phyloP scores from a whole-genome alignment of 345 rosid genomes.

The Gossypium stocksii region DNA sequence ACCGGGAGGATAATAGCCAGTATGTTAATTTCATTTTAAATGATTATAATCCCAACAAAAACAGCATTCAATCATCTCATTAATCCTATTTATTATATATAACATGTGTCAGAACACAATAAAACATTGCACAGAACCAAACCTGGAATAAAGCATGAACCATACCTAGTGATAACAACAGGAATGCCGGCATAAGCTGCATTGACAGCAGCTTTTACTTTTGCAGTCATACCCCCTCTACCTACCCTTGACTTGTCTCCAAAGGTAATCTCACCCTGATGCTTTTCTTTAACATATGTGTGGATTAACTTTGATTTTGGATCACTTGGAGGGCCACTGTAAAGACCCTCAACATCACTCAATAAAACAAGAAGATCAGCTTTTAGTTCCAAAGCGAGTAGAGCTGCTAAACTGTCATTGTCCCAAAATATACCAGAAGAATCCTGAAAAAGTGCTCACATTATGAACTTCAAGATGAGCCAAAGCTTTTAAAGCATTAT shows the following conservation, averaged over 20 bases:
- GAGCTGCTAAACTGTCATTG: conserved; percentile 95
- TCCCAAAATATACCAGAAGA: conserved; percentile 99
- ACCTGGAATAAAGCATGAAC: conserved; percentile 4
- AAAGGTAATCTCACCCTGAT: conserved; percentile 82
- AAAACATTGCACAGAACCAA: background rate
- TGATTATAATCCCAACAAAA: background rate
- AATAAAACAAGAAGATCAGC: conserved; percentile 93
- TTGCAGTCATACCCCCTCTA: conserved; percentile 99
- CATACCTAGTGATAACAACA: conserved; percentile 90
- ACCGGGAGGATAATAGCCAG: background rate
- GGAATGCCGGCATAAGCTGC: conserved; percentile 93
- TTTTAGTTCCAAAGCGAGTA: conserved; percentile 82
- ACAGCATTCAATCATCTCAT: background rate
- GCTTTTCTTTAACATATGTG: conserved; percentile 75
- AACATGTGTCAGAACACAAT: background rate
- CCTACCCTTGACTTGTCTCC: conserved; percentile 99
- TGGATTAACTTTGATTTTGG: conserved; percentile 83
- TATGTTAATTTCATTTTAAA: background rate
- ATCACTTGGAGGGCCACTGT: conserved; percentile 93
- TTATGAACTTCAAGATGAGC: background rate
- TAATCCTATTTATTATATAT: background rate
- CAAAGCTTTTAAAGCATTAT: background rate
- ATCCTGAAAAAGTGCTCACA: conserved; percentile 54
- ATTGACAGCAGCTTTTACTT: conserved; percentile 92
- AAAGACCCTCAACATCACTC: conserved; percentile 98